A percentile compares a stretch with the other conserved stretches of the same genome.
These are phyloP conservation scores for Cnidoscolus chayamansa DNA, from an alignment of 441 rosid genomes.

Conservation along the genomic window DNA sequence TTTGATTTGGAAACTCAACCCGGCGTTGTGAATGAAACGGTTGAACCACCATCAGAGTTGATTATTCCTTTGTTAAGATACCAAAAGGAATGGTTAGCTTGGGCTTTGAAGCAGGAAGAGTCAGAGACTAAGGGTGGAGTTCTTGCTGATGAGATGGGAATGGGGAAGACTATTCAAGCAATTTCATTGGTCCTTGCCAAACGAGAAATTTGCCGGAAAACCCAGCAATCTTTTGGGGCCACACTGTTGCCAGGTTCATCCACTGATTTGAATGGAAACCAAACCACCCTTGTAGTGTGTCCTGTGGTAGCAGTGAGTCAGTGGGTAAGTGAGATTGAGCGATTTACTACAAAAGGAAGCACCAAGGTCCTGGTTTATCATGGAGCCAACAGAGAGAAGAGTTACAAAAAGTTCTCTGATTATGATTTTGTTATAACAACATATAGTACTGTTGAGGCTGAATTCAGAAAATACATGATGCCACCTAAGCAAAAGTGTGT, in stretches of 20 bases:
- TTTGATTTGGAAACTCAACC: conserved; percentile 56
- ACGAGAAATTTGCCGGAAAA: conserved; percentile 39
- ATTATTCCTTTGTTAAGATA: conserved; percentile 72
- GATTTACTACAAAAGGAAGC: conserved; percentile 76
- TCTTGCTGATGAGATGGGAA: conserved; percentile 99
- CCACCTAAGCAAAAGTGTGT: conserved; percentile 61
- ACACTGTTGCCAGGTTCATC: conserved; percentile 36
- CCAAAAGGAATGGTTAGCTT: conserved; percentile 93
- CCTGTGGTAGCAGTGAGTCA: conserved; percentile 92
- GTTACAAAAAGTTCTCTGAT: conserved; percentile 43
- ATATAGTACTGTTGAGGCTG: conserved; percentile 75
- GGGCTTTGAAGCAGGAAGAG: conserved; percentile 89
- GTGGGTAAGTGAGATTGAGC: conserved; percentile 75
- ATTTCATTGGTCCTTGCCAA: conserved; percentile 90
- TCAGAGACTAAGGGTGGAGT: conserved; percentile 70
- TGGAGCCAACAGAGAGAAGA: conserved; percentile 68
- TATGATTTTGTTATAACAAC: conserved; percentile 93
- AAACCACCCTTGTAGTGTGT: conserved; percentile 78
- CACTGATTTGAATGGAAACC: conserved; percentile 29
- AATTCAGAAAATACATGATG: conserved; percentile 72
- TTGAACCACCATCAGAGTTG: conserved; percentile 67
- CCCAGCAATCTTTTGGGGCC: conserved; percentile 18
- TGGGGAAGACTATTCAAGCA: conserved; percentile 98
- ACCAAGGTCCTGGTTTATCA: conserved; percentile 76
- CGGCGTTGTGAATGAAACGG: conserved; percentile 44